Evolutionary conservation across 495 filamentous ascomycete genomes (phyloP).

Genomic region (Opeltia flavorubescens): DNA sequence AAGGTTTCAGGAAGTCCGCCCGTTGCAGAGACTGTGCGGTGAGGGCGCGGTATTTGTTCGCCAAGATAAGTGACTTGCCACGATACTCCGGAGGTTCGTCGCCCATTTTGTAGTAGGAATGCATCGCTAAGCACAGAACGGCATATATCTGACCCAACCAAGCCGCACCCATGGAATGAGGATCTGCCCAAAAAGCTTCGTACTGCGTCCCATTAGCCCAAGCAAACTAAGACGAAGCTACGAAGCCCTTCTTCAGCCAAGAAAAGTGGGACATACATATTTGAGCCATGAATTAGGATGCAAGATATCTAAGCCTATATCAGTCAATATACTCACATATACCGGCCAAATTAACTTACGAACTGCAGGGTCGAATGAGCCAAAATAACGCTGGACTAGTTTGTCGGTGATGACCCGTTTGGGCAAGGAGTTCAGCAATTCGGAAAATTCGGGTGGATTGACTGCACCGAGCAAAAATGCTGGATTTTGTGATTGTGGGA

Average conservation of each 20-base stretch:
- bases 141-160: constrained; percentile 86
- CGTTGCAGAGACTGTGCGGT: constrained; percentile 79
- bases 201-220: constrained; percentile 34
- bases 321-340: not conserved
- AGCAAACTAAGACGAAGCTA: not conserved
- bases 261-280: not conserved
- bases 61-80: constrained; percentile 58
- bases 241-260: not conserved
- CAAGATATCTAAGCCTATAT: constrained; percentile 6
- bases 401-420: constrained; percentile 68
- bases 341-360: constrained; percentile 25
- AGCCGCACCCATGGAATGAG: constrained; percentile 60
- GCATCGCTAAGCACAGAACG: constrained; percentile 78
- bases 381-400: constrained; percentile 60
- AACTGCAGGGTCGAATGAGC: constrained; percentile 57
- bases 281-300: constrained; percentile 23
- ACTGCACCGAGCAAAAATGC: constrained; percentile 61
- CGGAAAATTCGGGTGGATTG: constrained; percentile 51
- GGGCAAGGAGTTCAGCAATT: constrained; percentile 69
- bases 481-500: constrained; percentile 37
- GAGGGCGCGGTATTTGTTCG: constrained; percentile 60
- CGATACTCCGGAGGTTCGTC: constrained; percentile 81
- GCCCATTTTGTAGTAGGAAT: constrained; percentile 78
- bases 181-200: constrained; percentile 77
- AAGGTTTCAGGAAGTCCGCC: constrained; percentile 81